These are phyloP conservation scores for Podosphaera leucotricha DNA, from an alignment of 2,329 filamentous ascomycete genomes.

Conservation along the genomic window DNA sequence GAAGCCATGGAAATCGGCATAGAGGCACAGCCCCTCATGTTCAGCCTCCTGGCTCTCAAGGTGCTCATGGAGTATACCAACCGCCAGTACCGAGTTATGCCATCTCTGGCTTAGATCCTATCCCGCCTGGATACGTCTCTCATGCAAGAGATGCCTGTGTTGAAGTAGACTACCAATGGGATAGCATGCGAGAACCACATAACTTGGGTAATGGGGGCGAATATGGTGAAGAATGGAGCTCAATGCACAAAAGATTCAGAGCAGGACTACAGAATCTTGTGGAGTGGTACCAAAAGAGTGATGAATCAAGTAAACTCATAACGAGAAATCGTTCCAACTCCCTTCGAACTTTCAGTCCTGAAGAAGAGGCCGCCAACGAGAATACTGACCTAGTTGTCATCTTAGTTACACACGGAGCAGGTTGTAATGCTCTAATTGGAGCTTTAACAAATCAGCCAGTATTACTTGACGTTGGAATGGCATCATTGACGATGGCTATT, in stretches of 20 bases:
- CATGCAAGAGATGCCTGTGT: conserved; percentile 76
- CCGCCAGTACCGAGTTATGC: conserved; percentile 66
- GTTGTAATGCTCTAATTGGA: conserved; percentile 85
- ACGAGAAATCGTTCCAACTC: conserved; percentile 21
- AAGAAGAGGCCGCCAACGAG: conserved; percentile 29
- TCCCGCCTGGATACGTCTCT: conserved; percentile 68
- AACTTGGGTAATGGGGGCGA: conserved; percentile 74
- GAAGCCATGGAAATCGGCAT: conserved; percentile 10
- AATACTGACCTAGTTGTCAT: conserved; percentile 58
- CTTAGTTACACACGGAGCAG: conserved; percentile 80
- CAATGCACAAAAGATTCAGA: conserved; percentile 81
- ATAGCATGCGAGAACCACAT: conserved; percentile 58
- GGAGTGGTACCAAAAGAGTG: conserved; percentile 51
- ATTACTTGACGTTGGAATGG: conserved; percentile 69
- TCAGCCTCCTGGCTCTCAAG: conserved; percentile 2
- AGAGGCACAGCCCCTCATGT: conserved; percentile 4
- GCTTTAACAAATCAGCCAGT: conserved; percentile 81
- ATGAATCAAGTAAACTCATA: conserved; percentile 27
- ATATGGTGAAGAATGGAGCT: conserved; percentile 83
- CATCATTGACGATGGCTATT: conserved; percentile 74
- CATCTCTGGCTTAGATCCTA: conserved; percentile 54
- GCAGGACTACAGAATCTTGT: conserved; percentile 56
- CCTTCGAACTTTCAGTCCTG: conserved; percentile 5
- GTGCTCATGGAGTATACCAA: conserved; percentile 31
- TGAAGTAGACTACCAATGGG: conserved; percentile 85